Evolutionary conservation across 768 basidiomycete genomes (phyloP), one percentile per base, ranked within the genome.

Genomic region (Lactarius hengduanensis): DNA sequence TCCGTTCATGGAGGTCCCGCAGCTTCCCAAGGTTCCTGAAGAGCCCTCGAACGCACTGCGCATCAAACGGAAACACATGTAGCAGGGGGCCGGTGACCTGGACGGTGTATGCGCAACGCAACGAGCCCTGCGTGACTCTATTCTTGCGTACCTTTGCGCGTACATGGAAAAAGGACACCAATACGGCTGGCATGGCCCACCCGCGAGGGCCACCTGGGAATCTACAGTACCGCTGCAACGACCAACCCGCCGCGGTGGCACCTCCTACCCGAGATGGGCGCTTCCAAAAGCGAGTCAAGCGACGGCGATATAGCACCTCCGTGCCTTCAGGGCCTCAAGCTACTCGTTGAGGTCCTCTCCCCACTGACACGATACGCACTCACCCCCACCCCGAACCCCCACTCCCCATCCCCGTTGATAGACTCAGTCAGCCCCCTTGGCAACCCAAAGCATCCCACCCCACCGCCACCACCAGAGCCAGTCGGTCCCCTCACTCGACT

Each of bases 241-340:
- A 53, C 22, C 50, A 9, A 53, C 50, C 13, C 50, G 50, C 50
- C 5, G 50, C 26, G 13, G 26, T 26, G 22, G 50, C 26, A 26
- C 50, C 50, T 15, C 50, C n/a, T 26, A n/a, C 50, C 50, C 50
- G 50, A 53, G 22, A 53, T 28, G 50, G 50, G 50, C 50, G 50
- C 50, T 26, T 53, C 11, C 26, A 26, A 53, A 13, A 38, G 36
- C 36, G 36, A 13, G 36, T 38, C 36, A 13, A 26, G 50, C 15
- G 26, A 28, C 22, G 50, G 26, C 50, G 50, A 53, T 26, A 53
- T 53, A 26, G 50, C 50, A 20, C 50, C 22, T 28, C 50, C 26
- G 50, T 26, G 26, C 50, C 22, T 53, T 53, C 50, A 53, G 50
- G 50, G 22, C n/a, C 50, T 50, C 50, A n/a, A 26, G 50, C 50